Conservation (phyloP, 345 rosid species). For the Firmiana major region DNA sequence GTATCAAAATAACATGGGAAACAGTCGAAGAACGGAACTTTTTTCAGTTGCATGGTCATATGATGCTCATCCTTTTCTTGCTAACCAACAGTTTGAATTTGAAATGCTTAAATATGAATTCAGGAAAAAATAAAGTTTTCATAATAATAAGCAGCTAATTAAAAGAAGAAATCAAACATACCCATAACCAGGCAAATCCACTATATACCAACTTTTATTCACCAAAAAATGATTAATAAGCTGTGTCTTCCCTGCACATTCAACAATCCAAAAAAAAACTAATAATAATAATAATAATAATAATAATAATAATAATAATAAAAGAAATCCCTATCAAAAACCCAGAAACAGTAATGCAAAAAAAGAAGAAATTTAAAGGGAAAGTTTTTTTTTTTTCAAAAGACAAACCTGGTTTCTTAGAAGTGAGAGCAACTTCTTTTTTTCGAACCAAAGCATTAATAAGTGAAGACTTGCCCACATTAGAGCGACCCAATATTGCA, state of each 20-base stretch:
- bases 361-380: not conserved
- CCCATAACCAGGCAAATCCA: slow-evolving; percentile 99
- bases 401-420: slow-evolving; percentile 77
- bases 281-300: too few relatives aligned
- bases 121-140: not conserved
- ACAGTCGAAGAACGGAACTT: not conserved
- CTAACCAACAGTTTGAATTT: not conserved
- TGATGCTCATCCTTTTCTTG: not conserved
- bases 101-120: not conserved
- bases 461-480: slow-evolving; percentile 94
- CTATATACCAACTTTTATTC: slow-evolving; percentile 91
- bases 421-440: slow-evolving; percentile 94
- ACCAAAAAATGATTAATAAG: slow-evolving; percentile 89
- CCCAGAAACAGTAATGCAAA: not conserved
- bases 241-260: slow-evolving; percentile 82
- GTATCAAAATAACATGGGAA: not conserved
- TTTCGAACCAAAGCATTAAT: slow-evolving; percentile 78
- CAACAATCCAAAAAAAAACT: not conserved
- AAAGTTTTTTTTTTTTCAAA: not conserved
- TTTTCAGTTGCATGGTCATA: not conserved
- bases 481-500: slow-evolving; percentile 85
- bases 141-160: not conserved
- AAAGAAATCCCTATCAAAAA: not conserved
- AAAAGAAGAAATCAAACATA: slow-evolving; percentile 27
- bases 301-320: too few relatives aligned